Conservation (phyloP, 768 basidiomycete species). For the Trametes cingulata region DNA sequence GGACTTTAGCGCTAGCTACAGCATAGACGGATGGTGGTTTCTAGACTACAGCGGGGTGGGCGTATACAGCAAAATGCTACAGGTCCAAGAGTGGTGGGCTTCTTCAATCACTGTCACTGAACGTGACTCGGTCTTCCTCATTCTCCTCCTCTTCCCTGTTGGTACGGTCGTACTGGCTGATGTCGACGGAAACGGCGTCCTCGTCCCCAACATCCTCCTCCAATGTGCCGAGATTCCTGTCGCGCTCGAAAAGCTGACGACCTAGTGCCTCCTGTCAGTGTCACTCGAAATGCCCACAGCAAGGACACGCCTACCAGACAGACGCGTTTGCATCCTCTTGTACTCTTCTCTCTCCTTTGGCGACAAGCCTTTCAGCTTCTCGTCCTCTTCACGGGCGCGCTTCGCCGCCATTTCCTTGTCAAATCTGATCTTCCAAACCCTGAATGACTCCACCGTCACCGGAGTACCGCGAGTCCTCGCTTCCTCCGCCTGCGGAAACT, state of each 20-base stretch:
- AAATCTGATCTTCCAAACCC: slow-evolving; percentile 77
- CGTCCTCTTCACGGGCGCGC: slow-evolving; percentile 76
- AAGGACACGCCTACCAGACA: slow-evolving; percentile 61
- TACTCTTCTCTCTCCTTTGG: slow-evolving; percentile 86
- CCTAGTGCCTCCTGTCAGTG: slow-evolving; percentile 48
- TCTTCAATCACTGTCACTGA: slow-evolving; percentile 84
- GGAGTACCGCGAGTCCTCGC: slow-evolving; percentile 89
- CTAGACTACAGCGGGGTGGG: slow-evolving; percentile 16
- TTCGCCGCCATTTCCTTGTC: slow-evolving; percentile 63
- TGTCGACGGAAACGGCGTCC: slow-evolving; percentile 82
- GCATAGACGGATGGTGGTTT: slow-evolving; percentile 6
- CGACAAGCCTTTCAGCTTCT: slow-evolving; percentile 64
- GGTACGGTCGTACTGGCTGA: slow-evolving; percentile 83
- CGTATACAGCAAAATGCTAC: slow-evolving; percentile 7
- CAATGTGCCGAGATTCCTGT: slow-evolving; percentile 64
- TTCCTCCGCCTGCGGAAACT: slow-evolving; percentile 70
- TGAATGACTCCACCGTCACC: slow-evolving; percentile 82
- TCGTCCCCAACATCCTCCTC: slow-evolving; percentile 86
- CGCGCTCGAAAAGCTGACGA: slow-evolving; percentile 88
- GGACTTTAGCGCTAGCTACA: slow-evolving; percentile 48
- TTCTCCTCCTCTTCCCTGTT: slow-evolving; percentile 60
- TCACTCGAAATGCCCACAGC: neutral
- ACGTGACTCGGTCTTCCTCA: slow-evolving; percentile 62
- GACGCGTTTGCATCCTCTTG: slow-evolving; percentile 59
- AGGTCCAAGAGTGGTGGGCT: neutral